phyloP scores from a whole-genome alignment of 23 red algal species.

The Agarophyton chilense region DNA sequence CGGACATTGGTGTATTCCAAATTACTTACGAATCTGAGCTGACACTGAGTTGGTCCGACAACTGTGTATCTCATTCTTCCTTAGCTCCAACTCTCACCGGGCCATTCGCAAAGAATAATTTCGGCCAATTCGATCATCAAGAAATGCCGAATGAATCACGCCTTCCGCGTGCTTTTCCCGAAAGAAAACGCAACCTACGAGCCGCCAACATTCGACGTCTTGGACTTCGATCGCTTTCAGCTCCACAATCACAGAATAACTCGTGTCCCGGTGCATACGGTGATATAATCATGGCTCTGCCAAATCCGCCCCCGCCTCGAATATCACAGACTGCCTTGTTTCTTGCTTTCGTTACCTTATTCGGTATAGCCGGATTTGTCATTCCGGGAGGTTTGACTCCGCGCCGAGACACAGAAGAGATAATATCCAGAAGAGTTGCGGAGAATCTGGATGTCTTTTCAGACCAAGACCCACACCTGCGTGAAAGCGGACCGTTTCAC shows the following conservation, averaged over 20 bases:
- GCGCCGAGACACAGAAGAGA: slow-evolving; percentile 31
- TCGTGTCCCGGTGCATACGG: neutral
- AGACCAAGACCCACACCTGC: slow-evolving; percentile 1
- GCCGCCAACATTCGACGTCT: neutral
- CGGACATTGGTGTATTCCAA: no score
- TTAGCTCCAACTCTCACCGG: no score
- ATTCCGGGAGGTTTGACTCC: slow-evolving; percentile 61
- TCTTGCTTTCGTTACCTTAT: neutral
- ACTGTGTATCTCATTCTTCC: no score
- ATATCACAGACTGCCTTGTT: slow-evolving; percentile 40
- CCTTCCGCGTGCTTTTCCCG: neutral
- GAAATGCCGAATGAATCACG: neutral
- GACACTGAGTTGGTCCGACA: no score
- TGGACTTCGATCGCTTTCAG: neutral
- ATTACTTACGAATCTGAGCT: no score
- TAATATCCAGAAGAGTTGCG: slow-evolving; percentile 34
- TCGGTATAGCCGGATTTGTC: slow-evolving; percentile 48
- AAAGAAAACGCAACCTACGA: neutral
- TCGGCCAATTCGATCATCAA: no score
- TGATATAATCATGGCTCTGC: neutral
- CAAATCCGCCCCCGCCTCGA: neutral
- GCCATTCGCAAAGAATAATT: no score
- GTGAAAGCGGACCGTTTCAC: slow-evolving; percentile 25
- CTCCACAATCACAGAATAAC: neutral
- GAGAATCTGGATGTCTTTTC: slow-evolving; percentile 62